These are phyloP conservation scores for Colletotrichum costaricense DNA, from an alignment of 2,329 filamentous ascomycete species.

Conservation along the genomic window DNA sequence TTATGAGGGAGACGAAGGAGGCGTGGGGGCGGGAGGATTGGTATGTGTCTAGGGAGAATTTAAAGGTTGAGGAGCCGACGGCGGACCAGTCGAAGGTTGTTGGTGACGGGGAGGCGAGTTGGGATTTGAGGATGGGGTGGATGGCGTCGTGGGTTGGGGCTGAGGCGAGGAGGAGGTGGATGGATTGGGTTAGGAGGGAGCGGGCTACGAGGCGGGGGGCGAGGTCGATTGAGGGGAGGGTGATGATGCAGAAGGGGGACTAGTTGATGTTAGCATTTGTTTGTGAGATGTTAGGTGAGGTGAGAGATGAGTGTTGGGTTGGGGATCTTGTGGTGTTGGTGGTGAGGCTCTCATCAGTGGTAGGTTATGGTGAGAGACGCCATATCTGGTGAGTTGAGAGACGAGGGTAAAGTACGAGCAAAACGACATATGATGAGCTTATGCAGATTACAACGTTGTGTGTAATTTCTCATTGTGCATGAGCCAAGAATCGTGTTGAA, in stretches of 20 bases:
- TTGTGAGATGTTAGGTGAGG: not conserved
- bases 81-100: conserved; percentile 69
- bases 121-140: conserved; percentile 69
- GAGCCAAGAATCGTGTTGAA: too few relatives aligned
- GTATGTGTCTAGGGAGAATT: conserved; percentile 86
- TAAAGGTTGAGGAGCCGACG: conserved; percentile 78
- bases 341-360: not conserved
- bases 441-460: too few relatives aligned
- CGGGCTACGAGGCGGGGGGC: conserved; percentile 77
- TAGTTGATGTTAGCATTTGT: conserved; percentile 47
- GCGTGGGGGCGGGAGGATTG: conserved; percentile 74
- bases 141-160: conserved; percentile 75
- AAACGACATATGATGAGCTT: too few relatives aligned
- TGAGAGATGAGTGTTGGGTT: not conserved
- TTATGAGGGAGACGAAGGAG: conserved; percentile 80
- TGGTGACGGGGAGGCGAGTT: not conserved
- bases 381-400: not conserved
- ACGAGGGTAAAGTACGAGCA: too few relatives aligned
- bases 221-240: conserved; percentile 71
- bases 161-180: conserved; percentile 90
- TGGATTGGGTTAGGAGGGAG: conserved; percentile 83
- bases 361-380: not conserved
- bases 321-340: not conserved
- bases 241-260: conserved; percentile 89
- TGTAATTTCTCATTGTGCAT: too few relatives aligned